phyloP scores from a whole-genome alignment of 352 stramenopile species.

The Phytophthora boehmeriae region DNA sequence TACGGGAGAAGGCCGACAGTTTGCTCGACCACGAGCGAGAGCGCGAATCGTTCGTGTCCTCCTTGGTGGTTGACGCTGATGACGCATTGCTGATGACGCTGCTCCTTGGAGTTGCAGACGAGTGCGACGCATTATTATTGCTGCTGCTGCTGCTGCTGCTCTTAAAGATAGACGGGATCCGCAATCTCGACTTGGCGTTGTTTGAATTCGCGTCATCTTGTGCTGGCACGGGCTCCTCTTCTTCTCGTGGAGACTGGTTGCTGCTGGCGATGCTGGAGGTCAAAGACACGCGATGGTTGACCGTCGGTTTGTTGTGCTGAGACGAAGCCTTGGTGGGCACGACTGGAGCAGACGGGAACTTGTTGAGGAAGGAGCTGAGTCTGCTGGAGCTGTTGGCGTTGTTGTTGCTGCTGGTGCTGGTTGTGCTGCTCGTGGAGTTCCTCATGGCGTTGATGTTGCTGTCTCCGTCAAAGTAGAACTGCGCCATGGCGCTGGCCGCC shows the following conservation, averaged over 20 bases:
- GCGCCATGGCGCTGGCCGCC: constrained; percentile 28
- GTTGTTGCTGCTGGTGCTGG: constrained; percentile 21
- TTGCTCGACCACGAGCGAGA: constrained; percentile 69
- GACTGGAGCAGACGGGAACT: constrained; percentile 50
- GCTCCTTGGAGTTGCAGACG: constrained; percentile 31
- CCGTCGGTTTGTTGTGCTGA: constrained; percentile 21
- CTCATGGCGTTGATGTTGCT: constrained; percentile 12
- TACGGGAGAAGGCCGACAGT: constrained; percentile 62
- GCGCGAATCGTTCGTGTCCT: constrained; percentile 25
- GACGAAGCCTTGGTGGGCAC: constrained; percentile 28
- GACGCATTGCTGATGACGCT: constrained; percentile 43
- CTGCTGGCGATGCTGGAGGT: constrained; percentile 42
- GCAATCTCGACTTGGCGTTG: constrained; percentile 42
- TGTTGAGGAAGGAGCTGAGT: constrained; percentile 71
- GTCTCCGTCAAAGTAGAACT: constrained; percentile 37
- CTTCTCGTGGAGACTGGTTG: constrained; percentile 27
- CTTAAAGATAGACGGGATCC: constrained; percentile 65
- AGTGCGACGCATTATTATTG: constrained; percentile 13
- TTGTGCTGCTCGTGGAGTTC: constrained; percentile 28
- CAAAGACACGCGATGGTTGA: constrained; percentile 30
- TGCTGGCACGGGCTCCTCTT: constrained; percentile 32
- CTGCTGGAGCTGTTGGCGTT: constrained; percentile 46
- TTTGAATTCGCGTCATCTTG: constrained; percentile 15
- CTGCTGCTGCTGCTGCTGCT: constrained; percentile 20
- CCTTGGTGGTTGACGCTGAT: constrained; percentile 35